Percentiles rank a stretch among this genome's conserved stretches.
phyloP scores from a whole-genome alignment of 2,329 filamentous ascomycete genomes.

The Trichoderma sp. region DNA sequence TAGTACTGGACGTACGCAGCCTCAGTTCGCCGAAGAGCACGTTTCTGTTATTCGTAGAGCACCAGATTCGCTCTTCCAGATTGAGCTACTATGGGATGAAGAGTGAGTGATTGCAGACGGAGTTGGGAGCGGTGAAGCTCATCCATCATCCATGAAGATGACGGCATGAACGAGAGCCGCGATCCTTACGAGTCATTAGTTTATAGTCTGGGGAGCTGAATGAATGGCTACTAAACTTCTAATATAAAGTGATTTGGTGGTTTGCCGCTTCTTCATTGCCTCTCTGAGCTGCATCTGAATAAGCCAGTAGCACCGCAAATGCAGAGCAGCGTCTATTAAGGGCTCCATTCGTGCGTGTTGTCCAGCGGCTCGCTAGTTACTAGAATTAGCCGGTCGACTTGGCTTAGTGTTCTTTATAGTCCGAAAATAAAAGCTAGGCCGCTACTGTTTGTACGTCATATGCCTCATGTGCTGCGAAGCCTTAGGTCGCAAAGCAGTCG shows the following conservation, averaged over 20 bases:
- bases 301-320: neutral
- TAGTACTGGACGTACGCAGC: neutral
- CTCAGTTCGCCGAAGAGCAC: neutral
- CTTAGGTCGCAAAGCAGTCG: neutral
- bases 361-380: neutral
- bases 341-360: neutral
- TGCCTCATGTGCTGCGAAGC: neutral
- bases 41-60: neutral
- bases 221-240: neutral
- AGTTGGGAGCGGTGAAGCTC: neutral
- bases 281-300: neutral
- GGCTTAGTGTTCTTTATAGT: neutral
- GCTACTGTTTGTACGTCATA: neutral
- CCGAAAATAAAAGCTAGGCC: neutral
- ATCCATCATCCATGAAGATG: neutral
- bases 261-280: neutral
- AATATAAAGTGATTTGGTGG: neutral
- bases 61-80: neutral
- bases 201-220: neutral
- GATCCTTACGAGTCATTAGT: neutral
- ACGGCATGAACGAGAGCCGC: neutral
- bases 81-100: neutral
- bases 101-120: neutral
- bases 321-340: neutral
- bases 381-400: neutral